phyloP scores from a whole-genome alignment of 371 early-diverging fungal genomes.

The Lichtheimia ramosa region DNA sequence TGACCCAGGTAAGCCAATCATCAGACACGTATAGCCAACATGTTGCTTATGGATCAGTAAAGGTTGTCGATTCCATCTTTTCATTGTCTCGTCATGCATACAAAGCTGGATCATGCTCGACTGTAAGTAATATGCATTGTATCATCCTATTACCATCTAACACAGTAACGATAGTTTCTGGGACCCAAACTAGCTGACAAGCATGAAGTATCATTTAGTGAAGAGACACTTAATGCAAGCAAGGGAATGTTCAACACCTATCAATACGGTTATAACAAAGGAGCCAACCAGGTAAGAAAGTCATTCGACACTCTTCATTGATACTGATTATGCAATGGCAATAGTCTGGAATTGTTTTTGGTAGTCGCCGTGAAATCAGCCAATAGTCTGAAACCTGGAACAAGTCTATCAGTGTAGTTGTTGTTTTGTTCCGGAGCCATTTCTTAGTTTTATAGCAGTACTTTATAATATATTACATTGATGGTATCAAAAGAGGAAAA shows the following conservation, averaged over 20 bases:
- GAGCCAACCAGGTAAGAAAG: conserved; percentile 48
- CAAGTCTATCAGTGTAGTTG: no score
- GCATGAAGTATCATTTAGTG: conserved; percentile 62
- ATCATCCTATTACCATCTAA: background rate
- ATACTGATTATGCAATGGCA: background rate
- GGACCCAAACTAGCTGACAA: conserved; percentile 82
- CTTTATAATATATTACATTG: no score
- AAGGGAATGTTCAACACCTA: conserved; percentile 55
- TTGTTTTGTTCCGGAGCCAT: no score
- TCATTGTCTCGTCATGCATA: conserved; percentile 82
- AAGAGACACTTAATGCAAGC: conserved; percentile 67
- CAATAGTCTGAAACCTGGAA: background rate
- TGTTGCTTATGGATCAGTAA: background rate
- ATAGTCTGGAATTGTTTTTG: conserved; percentile 51
- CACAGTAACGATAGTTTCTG: conserved; percentile 38
- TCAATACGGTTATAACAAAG: conserved; percentile 62
- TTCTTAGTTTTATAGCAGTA: no score
- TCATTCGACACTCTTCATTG: background rate
- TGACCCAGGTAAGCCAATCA: conserved; percentile 59
- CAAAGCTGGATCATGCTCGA: conserved; percentile 59
- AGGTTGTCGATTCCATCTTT: conserved; percentile 75
- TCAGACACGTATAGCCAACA: background rate
- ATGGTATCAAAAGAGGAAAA: no score
- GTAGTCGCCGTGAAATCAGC: conserved; percentile 50
- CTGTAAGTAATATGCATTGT: conserved; percentile 25